Conservation (phyloP, 2,329 filamentous ascomycete genomes). For the Xylariaceae sp. region DNA sequence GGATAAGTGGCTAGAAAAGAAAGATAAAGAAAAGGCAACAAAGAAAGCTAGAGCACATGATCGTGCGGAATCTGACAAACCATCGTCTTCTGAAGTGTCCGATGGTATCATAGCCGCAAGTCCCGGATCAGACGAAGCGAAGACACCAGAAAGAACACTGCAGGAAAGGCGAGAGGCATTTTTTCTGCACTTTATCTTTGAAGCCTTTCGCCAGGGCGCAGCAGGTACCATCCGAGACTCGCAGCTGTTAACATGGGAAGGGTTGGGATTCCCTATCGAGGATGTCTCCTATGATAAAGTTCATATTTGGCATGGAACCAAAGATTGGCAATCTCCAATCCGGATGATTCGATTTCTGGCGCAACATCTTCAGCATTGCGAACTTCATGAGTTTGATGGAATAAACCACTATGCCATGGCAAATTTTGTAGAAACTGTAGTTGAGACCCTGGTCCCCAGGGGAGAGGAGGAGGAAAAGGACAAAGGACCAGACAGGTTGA, state of each 20-base stretch:
- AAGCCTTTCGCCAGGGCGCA: conserved; percentile 6
- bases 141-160: not conserved
- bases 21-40: not conserved
- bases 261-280: conserved; percentile 5
- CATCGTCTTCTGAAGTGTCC: no score
- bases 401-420: conserved; percentile 6
- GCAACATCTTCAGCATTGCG: conserved; percentile 2
- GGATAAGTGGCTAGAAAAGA: conserved; percentile 5
- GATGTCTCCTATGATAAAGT: conserved; percentile 1
- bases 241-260: conserved; percentile 8
- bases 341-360: conserved; percentile 5
- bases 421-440: not conserved
- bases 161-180: conserved; percentile 2
- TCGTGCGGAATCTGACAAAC: not conserved
- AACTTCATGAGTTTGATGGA: conserved; percentile 6
- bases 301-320: conserved; percentile 8
- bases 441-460: conserved; percentile 4
- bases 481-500: no score
- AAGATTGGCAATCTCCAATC: conserved; percentile 6
- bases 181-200: conserved; percentile 4
- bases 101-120: no score
- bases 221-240: conserved; percentile 5
- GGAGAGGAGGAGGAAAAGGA: not conserved
- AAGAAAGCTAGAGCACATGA: not conserved
- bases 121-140: no score